Evolutionary conservation across 1,284 basidiomycete species (phyloP).

Genomic region (Fomes fomentarius): DNA sequence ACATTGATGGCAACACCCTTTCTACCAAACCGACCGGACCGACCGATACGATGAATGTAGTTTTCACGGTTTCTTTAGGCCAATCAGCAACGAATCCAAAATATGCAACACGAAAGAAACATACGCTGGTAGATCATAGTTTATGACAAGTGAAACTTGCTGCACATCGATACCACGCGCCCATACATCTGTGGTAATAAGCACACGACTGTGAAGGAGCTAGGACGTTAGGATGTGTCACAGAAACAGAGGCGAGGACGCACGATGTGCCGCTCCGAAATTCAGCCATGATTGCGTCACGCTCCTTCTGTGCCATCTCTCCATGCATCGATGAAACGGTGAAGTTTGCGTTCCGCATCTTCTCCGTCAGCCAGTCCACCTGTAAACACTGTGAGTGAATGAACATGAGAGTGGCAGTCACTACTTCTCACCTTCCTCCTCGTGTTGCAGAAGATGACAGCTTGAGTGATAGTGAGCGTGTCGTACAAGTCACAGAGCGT

Average conservation of each 20-base stretch:
- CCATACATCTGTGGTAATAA: constrained; percentile 99
- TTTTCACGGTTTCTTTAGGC: constrained; percentile 88
- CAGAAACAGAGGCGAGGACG: constrained; percentile 34
- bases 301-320: constrained; percentile 98
- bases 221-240: constrained; percentile 1
- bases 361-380: constrained; percentile 99
- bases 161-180: constrained; percentile 99
- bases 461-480: constrained; percentile 98
- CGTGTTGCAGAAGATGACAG: constrained; percentile 99
- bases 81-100: neutral
- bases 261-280: constrained; percentile 94
- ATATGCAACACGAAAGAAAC: constrained; percentile 28
- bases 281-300: constrained; percentile 98
- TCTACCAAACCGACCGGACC: constrained; percentile 92
- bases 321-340: constrained; percentile 98
- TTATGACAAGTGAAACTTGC: constrained; percentile 97
- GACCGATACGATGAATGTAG: constrained; percentile 98
- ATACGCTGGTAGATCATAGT: constrained; percentile 94
- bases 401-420: neutral
- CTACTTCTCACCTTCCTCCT: constrained; percentile 80
- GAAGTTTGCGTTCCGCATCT: constrained; percentile 97
- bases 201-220: constrained; percentile 67
- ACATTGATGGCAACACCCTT: constrained; percentile 95
- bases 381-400: constrained; percentile 32
- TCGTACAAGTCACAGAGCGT: constrained; percentile 98